Base-by-base conservation (phyloP, 164 flowering plant species). In the Nymphaea thermarum region DNA sequence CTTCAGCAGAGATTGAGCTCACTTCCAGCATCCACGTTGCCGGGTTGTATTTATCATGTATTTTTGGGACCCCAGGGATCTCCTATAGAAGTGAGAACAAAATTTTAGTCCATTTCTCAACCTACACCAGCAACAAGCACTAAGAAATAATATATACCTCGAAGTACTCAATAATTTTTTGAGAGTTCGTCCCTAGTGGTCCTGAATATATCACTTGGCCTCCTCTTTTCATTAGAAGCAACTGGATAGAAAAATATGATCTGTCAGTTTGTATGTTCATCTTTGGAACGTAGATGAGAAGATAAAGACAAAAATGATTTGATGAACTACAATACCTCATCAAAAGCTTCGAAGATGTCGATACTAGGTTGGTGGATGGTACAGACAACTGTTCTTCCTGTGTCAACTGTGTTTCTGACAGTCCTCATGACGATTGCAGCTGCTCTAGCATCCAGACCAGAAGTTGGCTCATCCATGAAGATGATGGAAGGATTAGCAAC, bases 401-500 rank as follows among this genome's bases (percentile, higher is more conserved):
- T 95, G 67, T 95, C 97, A 25, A 95, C 99, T 0, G 99, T 95
- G 87, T 90, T 95, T 65, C 99, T 85, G 51, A 92, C 99, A 41
- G 97, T 81, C 73, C 98, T 89, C 99, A 95, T 95, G 43, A 95
- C 99, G 73, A 95, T 95, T 53, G 99, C 99, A 61, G 99, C 99
- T 5, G 99, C 98, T 71, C 99, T 83, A 44, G 99, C 99, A 79
- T 95, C 99, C 65, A 95, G 96, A 12, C 99, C 99, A 0, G 99
- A 95, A 44, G 99, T 95, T n/a, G 99, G 99, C 72, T 95, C 99
- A 71, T 95, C 99, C 99, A 95, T 95, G 83, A 95, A 95, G 63
- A 95, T 90, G 79, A 95, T 95, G n/a, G 98, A 95, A 42, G 99
- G 99, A 72, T 95, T 95, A 6, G 99, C 99, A 71, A 95, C 99